Evolutionary conservation across 306 rosid species (phyloP).

Genomic region (Macrotyloma uniflorum): DNA sequence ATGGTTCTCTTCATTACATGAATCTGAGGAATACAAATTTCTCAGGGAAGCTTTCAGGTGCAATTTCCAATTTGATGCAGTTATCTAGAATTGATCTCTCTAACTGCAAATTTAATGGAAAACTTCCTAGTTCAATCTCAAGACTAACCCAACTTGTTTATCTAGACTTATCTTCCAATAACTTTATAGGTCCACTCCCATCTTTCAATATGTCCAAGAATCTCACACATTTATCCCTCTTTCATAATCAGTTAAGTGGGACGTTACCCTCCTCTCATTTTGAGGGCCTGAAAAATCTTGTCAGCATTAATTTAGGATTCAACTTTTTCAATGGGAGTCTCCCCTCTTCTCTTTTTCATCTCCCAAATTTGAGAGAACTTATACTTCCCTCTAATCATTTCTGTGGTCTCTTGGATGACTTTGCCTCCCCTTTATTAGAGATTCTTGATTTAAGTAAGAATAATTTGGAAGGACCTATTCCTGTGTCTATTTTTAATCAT

Average conservation of each 20-base stretch:
- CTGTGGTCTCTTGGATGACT: neutral
- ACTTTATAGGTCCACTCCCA: too few species aligned
- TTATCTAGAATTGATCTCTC: slow-evolving; percentile 23
- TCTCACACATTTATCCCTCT: too few species aligned
- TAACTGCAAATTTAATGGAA: slow-evolving; percentile 3
- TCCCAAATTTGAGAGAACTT: neutral
- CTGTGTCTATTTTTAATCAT: slow-evolving; percentile 12
- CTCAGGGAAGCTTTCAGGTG: neutral
- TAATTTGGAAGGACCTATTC: too few species aligned
- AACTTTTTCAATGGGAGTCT: slow-evolving; percentile 25
- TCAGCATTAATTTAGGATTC: neutral
- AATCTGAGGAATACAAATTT: neutral
- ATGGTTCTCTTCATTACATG: neutral
- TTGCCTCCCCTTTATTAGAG: neutral
- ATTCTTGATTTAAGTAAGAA: slow-evolving; percentile 9
- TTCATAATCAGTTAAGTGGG: too few species aligned
- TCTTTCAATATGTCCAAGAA: too few species aligned
- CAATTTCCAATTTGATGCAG: neutral
- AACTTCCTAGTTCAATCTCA: slow-evolving; percentile 24
- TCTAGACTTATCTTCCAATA: too few species aligned
- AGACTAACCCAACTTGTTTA: too few species aligned
- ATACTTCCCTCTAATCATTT: neutral
- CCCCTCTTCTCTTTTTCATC: neutral
- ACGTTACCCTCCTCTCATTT: slow-evolving; percentile 27
- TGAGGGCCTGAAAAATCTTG: slow-evolving; percentile 5